phyloP scores from a whole-genome alignment of 129 eudicot genomes.

The Solidago caesia region DNA sequence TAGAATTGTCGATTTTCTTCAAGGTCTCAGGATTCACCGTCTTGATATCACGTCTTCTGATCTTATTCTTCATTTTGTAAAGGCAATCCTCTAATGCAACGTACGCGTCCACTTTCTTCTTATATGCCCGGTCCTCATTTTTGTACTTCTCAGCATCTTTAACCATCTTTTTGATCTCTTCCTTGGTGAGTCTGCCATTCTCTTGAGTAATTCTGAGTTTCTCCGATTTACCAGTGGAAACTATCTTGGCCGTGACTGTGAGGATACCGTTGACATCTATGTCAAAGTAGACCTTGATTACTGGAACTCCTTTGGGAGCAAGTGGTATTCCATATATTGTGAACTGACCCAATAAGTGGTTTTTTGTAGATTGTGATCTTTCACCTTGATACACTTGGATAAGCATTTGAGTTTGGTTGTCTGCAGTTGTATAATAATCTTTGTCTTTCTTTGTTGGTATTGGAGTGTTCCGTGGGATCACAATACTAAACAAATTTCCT shows the following conservation, averaged over 20 bases:
- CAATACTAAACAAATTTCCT: background rate
- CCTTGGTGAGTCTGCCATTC: constrained; percentile 21
- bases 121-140: constrained; percentile 12
- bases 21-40: background rate
- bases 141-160: constrained; percentile 28
- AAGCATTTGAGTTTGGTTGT: background rate
- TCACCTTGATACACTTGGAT: background rate
- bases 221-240: background rate
- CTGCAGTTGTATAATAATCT: background rate
- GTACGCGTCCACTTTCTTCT: constrained; percentile 8
- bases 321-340: background rate
- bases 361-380: background rate
- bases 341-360: background rate
- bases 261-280: constrained; percentile 2
- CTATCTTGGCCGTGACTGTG: background rate
- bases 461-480: constrained; percentile 8
- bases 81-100: constrained; percentile 17
- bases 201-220: background rate
- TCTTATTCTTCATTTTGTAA: constrained; percentile 21
- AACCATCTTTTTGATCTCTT: constrained; percentile 21
- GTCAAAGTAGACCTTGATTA: background rate
- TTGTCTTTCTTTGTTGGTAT: background rate
- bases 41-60: background rate
- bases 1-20: constrained; percentile 18
- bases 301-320: background rate